Percentiles rank a stretch among this genome's conserved stretches.
Conservation (phyloP, 2,329 filamentous ascomycete genomes). For the Alternaria angustiovoidea region DNA sequence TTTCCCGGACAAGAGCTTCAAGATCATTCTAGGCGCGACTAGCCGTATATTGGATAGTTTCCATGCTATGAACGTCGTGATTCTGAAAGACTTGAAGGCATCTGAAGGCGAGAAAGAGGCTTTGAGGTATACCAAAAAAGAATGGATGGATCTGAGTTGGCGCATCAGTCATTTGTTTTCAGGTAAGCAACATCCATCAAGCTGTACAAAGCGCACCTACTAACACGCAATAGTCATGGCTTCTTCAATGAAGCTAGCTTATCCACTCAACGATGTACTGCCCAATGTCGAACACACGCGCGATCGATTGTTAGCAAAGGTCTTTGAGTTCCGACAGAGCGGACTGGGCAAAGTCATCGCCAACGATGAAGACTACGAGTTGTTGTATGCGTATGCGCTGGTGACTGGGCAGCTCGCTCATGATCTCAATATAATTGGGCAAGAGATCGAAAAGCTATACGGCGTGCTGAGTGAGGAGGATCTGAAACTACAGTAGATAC, state of each 20-base stretch:
- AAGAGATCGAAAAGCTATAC: constrained; percentile 66
- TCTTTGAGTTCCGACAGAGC: constrained; percentile 84
- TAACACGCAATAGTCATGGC: constrained; percentile 71
- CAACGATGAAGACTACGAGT: constrained; percentile 83
- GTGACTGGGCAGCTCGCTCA: constrained; percentile 68
- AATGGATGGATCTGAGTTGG: constrained; percentile 81
- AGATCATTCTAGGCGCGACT: constrained; percentile 78
- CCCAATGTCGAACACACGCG: constrained; percentile 82
- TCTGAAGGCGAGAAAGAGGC: constrained; percentile 83
- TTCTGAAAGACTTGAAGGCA: constrained; percentile 77
- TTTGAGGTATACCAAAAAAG: constrained; percentile 77
- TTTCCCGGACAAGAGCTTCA: constrained; percentile 78
- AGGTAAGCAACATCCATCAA: constrained; percentile 51
- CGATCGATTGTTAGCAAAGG: constrained; percentile 83
- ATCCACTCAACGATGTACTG: constrained; percentile 87
- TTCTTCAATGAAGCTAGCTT: constrained; percentile 92
- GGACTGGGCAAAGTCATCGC: constrained; percentile 60
- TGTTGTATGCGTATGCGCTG: constrained; percentile 86
- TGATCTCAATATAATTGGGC: constrained; percentile 63
- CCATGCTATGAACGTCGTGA: constrained; percentile 94
- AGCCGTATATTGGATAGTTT: constrained; percentile 90
- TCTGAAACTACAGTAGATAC: constrained; percentile 58
- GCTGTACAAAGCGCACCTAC: neutral
- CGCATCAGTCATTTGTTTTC: constrained; percentile 88
- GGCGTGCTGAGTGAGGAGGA: constrained; percentile 69